Percentiles rank a stretch among this genome's conserved stretches.
Conservation (phyloP, 2,329 filamentous ascomycete genomes). For the Macrophomina phaseolina region DNA sequence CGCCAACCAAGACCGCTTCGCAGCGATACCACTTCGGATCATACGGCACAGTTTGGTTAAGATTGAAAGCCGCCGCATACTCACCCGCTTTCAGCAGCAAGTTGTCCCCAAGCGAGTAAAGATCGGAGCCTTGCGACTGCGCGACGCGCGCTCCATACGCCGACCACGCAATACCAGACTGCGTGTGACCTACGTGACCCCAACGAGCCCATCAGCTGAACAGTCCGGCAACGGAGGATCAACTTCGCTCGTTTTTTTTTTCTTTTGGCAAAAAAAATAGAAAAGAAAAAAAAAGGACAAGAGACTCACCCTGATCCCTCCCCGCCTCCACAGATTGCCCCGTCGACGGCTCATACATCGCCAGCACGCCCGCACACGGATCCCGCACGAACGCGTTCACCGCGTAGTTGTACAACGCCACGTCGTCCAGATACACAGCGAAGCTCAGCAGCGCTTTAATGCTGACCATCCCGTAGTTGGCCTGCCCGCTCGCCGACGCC, state of each 20-base stretch:
- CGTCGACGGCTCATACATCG: conserved; percentile 39
- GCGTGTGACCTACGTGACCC: conserved; percentile 35
- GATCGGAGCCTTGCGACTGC: conserved; percentile 45
- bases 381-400: conserved; percentile 45
- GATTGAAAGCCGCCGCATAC: conserved; percentile 49
- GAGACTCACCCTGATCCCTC: conserved; percentile 42
- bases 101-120: conserved; percentile 41
- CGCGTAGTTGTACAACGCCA: conserved; percentile 50
- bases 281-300: neutral
- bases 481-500: conserved; percentile 48
- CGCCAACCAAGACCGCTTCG: conserved; percentile 48
- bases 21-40: conserved; percentile 47
- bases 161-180: conserved; percentile 43
- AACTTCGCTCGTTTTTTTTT: too few species aligned
- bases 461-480: conserved; percentile 51
- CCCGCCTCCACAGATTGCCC: conserved; percentile 48
- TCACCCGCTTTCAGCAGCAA: conserved; percentile 46
- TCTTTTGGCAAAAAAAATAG: neutral
- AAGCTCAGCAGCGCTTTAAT: conserved; percentile 49
- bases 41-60: conserved; percentile 43
- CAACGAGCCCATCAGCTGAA: neutral
- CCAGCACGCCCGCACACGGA: conserved; percentile 42
- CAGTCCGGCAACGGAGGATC: too few species aligned
- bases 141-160: conserved; percentile 42
- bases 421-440: conserved; percentile 50